These are phyloP conservation scores for Kalmanozyma brasiliensis DNA, from an alignment of 1,284 basidiomycete genomes.

Conservation along the genomic window DNA sequence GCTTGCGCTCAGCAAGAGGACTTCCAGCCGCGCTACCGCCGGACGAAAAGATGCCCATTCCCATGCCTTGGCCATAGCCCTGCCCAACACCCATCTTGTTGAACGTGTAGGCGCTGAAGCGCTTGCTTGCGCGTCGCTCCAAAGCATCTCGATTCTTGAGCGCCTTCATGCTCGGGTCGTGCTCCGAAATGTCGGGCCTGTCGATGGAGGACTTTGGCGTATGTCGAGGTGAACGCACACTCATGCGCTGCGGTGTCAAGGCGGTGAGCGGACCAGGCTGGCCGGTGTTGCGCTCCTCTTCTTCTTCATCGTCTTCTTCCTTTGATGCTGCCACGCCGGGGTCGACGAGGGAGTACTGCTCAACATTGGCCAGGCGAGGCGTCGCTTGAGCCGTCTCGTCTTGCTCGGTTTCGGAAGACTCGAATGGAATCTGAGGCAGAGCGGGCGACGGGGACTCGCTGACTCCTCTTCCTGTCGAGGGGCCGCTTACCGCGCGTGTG, in stretches of 20 bases:
- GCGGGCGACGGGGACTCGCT: constrained; percentile 23
- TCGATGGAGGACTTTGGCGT: constrained; percentile 43
- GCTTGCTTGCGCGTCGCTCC: constrained; percentile 91
- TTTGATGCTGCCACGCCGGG: constrained; percentile 7
- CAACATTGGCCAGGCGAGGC: constrained; percentile 27
- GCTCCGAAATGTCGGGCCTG: constrained; percentile 72
- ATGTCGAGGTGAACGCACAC: constrained; percentile 30
- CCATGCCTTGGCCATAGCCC: constrained; percentile 42
- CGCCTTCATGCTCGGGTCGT: constrained; percentile 85
- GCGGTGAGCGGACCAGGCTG: constrained; percentile 25
- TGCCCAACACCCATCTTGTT: constrained; percentile 81
- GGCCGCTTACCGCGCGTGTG: constrained; percentile 24
- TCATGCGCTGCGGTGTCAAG: constrained; percentile 37
- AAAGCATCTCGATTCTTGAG: constrained; percentile 86
- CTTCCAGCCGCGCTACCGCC: constrained; percentile 18
- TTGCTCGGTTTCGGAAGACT: constrained; percentile 24
- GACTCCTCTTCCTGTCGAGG: constrained; percentile 12
- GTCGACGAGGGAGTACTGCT: constrained; percentile 45
- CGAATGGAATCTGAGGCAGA: constrained; percentile 12
- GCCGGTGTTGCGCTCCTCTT: constrained; percentile 17
- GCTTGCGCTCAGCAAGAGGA: constrained; percentile 45
- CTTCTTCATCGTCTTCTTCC: background rate
- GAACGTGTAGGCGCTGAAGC: constrained; percentile 95
- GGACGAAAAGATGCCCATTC: constrained; percentile 41
- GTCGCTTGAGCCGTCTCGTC: constrained; percentile 30